Base-by-base conservation (phyloP, 805 yeast genomes). In the Wickerhamiella nectarea region DNA sequence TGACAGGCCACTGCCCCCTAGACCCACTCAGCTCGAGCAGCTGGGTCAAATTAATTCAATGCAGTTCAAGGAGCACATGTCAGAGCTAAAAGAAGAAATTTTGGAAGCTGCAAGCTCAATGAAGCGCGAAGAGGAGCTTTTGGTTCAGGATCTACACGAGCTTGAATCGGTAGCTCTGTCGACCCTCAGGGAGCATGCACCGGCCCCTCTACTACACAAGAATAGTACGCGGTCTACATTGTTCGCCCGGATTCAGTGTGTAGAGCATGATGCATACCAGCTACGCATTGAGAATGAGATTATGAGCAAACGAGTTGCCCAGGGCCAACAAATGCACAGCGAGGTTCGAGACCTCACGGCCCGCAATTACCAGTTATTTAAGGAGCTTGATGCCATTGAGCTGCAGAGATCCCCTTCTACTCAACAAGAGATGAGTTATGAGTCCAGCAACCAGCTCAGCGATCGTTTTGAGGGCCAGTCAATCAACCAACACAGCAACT, bases 271-370 rank as follows among this genome's bases (percentile, higher is more conserved):
- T 9, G 25, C 25, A 11, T 15, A 40, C 22, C 37, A 78, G 48
- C 66, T 80, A 31, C 79, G 79, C 58, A 87, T 80, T 57, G 89
- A 84, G 54, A 78, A 78, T 52, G 86, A 81, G 50, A 78, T 39
- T 15, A 31, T 78, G 65, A 67, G 80, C 35, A 78, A 72, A 53
- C 75, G 85, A 1, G 62, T 81, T 49, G 61, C 83, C 46, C 74
- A 71, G 48, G 65, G 93, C 42, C 80, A 81, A 53, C 85, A 80
- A 12, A 21, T 31, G 5, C 25, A 39, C 52, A 67, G 87, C 41
- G 66, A 83, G 43, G 71, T 81, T 20, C 54, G 64, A 24, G 89
- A 80, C 50, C 61, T 82, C 52, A 94, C 84, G 57, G 64, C 61
- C 34, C 75, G 74, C 15, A 40, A 34, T 19, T 7, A 18, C 14